Percentiles rank a stretch among this genome's conserved stretches.
These are phyloP conservation scores for Tagetes erecta DNA, from an alignment of 129 eudicot species.

Conservation along the genomic window DNA sequence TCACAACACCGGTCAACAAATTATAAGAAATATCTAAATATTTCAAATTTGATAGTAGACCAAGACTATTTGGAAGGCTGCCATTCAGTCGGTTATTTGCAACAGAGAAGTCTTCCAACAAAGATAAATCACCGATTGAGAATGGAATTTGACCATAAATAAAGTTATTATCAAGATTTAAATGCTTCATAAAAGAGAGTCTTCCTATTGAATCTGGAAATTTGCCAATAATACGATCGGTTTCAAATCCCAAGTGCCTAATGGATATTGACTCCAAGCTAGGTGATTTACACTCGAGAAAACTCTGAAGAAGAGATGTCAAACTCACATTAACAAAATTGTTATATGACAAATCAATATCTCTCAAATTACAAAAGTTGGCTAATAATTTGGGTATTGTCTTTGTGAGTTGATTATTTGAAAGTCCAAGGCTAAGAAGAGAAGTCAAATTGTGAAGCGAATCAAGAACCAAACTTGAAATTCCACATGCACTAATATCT, in stretches of 20 bases:
- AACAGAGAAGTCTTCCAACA: background rate
- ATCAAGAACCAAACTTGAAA: conserved; percentile 2
- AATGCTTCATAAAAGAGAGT: background rate
- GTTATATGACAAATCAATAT: background rate
- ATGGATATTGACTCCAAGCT: background rate
- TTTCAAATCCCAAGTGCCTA: background rate
- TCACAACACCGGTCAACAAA: conserved; percentile 30
- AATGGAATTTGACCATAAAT: conserved; percentile 9
- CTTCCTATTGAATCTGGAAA: conserved; percentile 6
- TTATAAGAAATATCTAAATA: background rate
- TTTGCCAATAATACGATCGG: background rate
- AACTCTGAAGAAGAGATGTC: background rate
- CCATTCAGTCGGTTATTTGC: background rate
- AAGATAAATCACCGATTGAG: background rate
- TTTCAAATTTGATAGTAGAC: conserved; percentile 22
- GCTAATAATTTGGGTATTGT: background rate
- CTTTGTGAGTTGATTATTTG: conserved; percentile 9
- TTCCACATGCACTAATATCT: conserved; percentile 3
- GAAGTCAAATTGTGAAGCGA: conserved; percentile 21
- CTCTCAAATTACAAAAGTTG: conserved; percentile 3
- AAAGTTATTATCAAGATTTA: background rate
- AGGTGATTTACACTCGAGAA: conserved; percentile 10
- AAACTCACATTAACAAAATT: background rate
- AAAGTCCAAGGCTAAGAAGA: conserved; percentile 2
- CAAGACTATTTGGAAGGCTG: conserved; percentile 5